Percentiles rank a stretch among this genome's conserved stretches.
phyloP scores from a whole-genome alignment of 2,329 filamentous ascomycete genomes.

The Ampelomyces quisqualis region DNA sequence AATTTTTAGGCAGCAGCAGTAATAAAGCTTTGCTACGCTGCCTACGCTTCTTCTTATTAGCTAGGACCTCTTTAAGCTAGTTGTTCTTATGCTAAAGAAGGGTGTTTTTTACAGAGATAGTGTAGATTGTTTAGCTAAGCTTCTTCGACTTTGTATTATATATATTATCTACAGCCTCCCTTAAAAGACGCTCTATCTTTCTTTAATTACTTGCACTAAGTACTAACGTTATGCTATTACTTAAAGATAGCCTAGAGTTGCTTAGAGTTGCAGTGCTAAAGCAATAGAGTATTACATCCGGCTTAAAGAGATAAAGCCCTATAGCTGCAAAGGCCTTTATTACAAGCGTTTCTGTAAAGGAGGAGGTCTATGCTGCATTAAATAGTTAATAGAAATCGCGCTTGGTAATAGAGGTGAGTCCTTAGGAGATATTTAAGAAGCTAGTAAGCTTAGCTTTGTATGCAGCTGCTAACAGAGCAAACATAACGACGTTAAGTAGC shows the following conservation, averaged over 20 bases:
- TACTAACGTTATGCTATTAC: constrained; percentile 3
- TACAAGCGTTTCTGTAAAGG: constrained; percentile 6
- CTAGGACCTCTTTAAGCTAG: constrained; percentile 2
- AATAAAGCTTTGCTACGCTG: constrained; percentile 34
- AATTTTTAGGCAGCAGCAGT: too few relatives aligned
- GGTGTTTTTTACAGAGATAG: constrained; percentile 4
- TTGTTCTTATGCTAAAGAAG: constrained; percentile 7
- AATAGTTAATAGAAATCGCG: constrained; percentile 12
- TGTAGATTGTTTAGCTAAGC: constrained; percentile 6
- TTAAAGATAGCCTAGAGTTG: neutral
- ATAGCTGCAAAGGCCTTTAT: constrained; percentile 6
- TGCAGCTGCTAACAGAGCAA: neutral
- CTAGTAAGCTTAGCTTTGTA: neutral
- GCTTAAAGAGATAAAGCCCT: constrained; percentile 7
- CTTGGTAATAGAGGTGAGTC: constrained; percentile 7
- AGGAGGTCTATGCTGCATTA: constrained; percentile 6
- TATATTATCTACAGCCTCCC: neutral
- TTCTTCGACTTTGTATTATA: constrained; percentile 1
- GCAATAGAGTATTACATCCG: neutral
- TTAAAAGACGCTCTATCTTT: constrained; percentile 7
- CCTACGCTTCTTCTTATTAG: constrained; percentile 13
- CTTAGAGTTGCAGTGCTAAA: neutral
- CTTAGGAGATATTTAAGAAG: neutral
- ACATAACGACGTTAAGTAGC: constrained; percentile 4
- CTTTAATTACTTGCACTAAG: constrained; percentile 7